These are phyloP conservation scores for Coemansia aciculifera DNA, from an alignment of 192 early-diverging fungal genomes.

Conservation along the genomic window DNA sequence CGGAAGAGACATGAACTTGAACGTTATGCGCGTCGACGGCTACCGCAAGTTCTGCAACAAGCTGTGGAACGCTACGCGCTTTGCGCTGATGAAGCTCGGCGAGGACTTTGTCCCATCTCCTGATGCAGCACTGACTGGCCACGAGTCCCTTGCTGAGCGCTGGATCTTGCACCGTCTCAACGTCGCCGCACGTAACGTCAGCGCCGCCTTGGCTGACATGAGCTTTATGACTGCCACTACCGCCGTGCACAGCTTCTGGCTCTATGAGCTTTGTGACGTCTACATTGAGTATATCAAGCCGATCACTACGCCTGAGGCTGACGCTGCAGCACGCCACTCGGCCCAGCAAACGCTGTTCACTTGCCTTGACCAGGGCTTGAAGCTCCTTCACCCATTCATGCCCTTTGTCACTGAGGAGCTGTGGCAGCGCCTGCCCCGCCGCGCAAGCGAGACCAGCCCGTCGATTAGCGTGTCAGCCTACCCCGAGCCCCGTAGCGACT, in stretches of 20 bases:
- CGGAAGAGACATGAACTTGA: constrained; percentile 90
- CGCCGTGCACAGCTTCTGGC: constrained; percentile 90
- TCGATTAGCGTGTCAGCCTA: constrained; percentile 73
- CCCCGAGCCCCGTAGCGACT: constrained; percentile 49
- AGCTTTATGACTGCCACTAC: constrained; percentile 94
- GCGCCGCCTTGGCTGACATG: constrained; percentile 71
- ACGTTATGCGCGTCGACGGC: constrained; percentile 94
- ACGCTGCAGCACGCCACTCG: constrained; percentile 59
- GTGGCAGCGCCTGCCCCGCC: constrained; percentile 90
- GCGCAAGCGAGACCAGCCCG: constrained; percentile 54
- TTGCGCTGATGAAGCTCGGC: constrained; percentile 95
- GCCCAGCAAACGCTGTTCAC: constrained; percentile 91
- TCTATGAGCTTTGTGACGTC: constrained; percentile 95
- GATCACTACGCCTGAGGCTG: constrained; percentile 65
- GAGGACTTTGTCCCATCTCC: constrained; percentile 75
- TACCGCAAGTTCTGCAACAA: constrained; percentile 99
- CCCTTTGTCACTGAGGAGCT: constrained; percentile 99
- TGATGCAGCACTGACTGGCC: constrained; percentile 62
- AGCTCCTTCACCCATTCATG: constrained; percentile 96
- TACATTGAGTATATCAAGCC: constrained; percentile 95
- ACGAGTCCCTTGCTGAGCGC: constrained; percentile 82
- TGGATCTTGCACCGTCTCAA: constrained; percentile 95
- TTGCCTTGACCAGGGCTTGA: constrained; percentile 88
- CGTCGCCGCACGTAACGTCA: constrained; percentile 72
- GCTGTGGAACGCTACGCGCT: constrained; percentile 97